Base-by-base conservation (phyloP, 1,284 basidiomycete species). In the Bondarzewia mesenterica region DNA sequence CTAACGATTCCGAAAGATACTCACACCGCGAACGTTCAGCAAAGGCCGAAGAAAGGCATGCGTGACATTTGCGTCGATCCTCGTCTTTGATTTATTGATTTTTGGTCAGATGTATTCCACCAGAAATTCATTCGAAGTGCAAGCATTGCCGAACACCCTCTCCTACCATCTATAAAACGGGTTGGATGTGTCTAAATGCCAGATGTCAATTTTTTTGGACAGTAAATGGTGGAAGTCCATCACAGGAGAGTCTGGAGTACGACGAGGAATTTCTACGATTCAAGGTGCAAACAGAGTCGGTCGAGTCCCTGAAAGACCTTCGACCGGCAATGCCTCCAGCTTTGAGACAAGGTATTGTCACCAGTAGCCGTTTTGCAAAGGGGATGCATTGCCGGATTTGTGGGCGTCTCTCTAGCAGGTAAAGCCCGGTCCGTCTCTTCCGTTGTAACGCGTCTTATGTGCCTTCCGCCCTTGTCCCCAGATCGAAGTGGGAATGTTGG, bases 381-480 rank as follows among this genome's bases (percentile, higher is more conserved):
- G 86, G 86, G 2, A 81, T 79, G 69, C 82, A 86, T 58, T 89
- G 86, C 59, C 52, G 48, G 15, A 52, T 62, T 7, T 89, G 86
- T 57, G 86, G 86, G 20, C 74, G 84, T 20, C 62, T 89, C 22
- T 85, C 85, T 7, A 78, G 77, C 67, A 75, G 86, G 85, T 84
- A 42, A 38, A 36, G 36, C 43, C n/a, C n/a, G n/a, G n/a, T n/a
- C n/a, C n/a, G n/a, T n/a, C n/a, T n/a, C n/a, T n/a, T 51, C 22
- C 6, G n/a, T 54, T 27, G 7, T n/a, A n/a, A n/a, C n/a, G n/a
- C n/a, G n/a, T n/a, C n/a, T n/a, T n/a, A n/a, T n/a, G n/a, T n/a
- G n/a, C n/a, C n/a, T n/a, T n/a, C n/a, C n/a, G n/a, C n/a, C n/a
- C n/a, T n/a, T n/a, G n/a, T n/a, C n/a, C n/a, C n/a, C 23, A 86